These are phyloP conservation scores for Tricholoma terreum DNA, from an alignment of 768 basidiomycete genomes.

Conservation along the genomic window DNA sequence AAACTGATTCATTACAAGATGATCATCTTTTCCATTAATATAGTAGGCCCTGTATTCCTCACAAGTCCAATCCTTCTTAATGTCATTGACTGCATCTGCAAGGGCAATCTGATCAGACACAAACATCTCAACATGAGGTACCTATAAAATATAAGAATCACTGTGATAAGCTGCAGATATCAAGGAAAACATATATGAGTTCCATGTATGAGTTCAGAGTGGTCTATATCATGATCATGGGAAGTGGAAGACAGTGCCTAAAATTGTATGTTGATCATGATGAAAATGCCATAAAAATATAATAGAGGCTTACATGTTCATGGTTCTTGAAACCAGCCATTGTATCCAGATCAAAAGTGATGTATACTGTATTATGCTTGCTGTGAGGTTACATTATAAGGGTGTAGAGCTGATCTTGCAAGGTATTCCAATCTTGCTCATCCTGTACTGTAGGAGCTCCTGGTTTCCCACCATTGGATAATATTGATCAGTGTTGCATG, in stretches of 20 bases:
- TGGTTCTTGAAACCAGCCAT: background rate
- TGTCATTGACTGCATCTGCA: background rate
- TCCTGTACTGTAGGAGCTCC: background rate
- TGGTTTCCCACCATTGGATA: background rate
- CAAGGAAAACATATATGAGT: background rate
- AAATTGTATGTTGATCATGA: too few relatives aligned
- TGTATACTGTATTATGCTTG: background rate
- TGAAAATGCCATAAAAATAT: background rate
- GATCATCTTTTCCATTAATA: background rate
- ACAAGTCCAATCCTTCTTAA: background rate
- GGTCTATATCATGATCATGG: background rate
- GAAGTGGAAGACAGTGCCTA: background rate
- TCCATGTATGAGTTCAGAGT: background rate
- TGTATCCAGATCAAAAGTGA: background rate
- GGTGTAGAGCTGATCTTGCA: background rate
- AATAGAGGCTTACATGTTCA: background rate
- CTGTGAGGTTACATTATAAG: background rate
- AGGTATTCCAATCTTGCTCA: background rate
- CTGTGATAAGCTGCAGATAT: background rate
- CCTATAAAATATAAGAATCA: background rate
- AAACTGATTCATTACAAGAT: background rate
- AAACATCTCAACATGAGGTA: background rate
- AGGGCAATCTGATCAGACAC: background rate
- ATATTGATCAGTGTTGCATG: background rate
- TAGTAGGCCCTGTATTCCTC: background rate